Percentiles rank a stretch among this genome's conserved stretches.
These are phyloP conservation scores for Cryptococcus neoformans DNA, from an alignment of 1,284 basidiomycete species.

Conservation along the genomic window DNA sequence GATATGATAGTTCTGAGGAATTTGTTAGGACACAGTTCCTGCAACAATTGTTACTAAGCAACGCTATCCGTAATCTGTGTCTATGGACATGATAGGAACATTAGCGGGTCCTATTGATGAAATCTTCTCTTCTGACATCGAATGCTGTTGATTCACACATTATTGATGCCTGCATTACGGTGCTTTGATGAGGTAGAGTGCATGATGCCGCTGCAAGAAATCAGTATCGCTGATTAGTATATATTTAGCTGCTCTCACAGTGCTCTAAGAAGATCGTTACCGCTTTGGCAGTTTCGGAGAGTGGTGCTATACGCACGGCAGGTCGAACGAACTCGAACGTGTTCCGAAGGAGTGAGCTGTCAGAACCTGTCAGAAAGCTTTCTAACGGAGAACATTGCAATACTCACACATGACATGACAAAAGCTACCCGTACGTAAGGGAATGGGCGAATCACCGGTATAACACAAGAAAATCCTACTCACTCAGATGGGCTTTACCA, in stretches of 20 bases:
- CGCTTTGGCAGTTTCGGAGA: slow-evolving; percentile 43
- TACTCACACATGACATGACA: slow-evolving; percentile 23
- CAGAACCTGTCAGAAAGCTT: background rate
- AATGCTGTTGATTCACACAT: too few species aligned
- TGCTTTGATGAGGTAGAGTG: background rate
- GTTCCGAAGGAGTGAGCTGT: slow-evolving; percentile 32
- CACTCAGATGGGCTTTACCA: slow-evolving; percentile 43
- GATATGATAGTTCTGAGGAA: too few species aligned
- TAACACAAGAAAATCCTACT: slow-evolving; percentile 5
- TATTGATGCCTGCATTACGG: background rate
- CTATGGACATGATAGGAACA: too few species aligned
- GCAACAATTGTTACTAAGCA: too few species aligned
- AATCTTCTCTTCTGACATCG: too few species aligned
- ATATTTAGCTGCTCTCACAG: slow-evolving; percentile 10
- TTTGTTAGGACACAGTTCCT: too few species aligned
- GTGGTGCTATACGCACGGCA: slow-evolving; percentile 43
- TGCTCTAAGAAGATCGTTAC: slow-evolving; percentile 35
- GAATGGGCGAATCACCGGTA: background rate
- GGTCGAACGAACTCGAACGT: slow-evolving; percentile 30
- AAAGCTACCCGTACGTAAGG: slow-evolving; percentile 11
- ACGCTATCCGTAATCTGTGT: too few species aligned
- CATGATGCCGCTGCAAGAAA: slow-evolving; percentile 1
- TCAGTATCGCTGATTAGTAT: background rate
- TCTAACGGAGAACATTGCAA: background rate
- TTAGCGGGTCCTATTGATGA: too few species aligned